These are phyloP conservation scores for Lentinus tigrinus DNA, from an alignment of 768 basidiomycete species.

Conservation along the genomic window DNA sequence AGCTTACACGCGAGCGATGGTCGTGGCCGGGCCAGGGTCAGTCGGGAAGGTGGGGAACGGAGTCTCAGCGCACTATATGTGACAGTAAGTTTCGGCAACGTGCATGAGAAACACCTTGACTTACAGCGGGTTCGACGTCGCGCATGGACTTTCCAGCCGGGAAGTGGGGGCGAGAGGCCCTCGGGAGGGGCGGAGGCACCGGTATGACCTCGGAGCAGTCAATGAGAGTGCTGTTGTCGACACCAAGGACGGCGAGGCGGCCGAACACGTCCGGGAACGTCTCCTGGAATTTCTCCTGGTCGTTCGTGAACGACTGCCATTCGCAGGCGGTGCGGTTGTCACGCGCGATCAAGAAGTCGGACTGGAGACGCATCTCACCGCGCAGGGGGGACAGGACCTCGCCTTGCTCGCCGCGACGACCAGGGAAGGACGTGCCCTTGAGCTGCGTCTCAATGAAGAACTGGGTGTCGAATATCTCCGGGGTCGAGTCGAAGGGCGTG, in stretches of 20 bases:
- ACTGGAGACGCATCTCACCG: conserved; percentile 2
- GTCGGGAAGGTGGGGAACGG: conserved; percentile 15
- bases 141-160: conserved; percentile 16
- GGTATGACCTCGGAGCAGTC: conserved; percentile 21
- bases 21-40: conserved; percentile 29
- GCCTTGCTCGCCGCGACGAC: neutral
- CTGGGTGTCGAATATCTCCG: conserved; percentile 2
- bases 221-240: conserved; percentile 6
- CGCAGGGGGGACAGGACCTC: neutral
- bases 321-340: conserved; percentile 2
- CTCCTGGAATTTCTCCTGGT: neutral
- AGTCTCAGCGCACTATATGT: conserved; percentile 1
- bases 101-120: neutral
- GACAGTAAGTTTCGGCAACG: neutral
- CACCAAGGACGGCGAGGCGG: conserved; percentile 14
- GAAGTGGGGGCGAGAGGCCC: conserved; percentile 4
- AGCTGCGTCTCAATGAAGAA: conserved; percentile 3
- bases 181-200: neutral
- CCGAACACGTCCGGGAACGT: conserved; percentile 14
- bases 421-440: neutral
- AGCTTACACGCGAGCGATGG: conserved; percentile 30
- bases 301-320: conserved; percentile 1
- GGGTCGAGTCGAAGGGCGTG: conserved; percentile 7
- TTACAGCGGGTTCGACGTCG: conserved; percentile 21
- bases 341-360: neutral